Evolutionary conservation across 179 eudicot genomes (phyloP).

Genomic region (Sideroxylon spinosum): DNA sequence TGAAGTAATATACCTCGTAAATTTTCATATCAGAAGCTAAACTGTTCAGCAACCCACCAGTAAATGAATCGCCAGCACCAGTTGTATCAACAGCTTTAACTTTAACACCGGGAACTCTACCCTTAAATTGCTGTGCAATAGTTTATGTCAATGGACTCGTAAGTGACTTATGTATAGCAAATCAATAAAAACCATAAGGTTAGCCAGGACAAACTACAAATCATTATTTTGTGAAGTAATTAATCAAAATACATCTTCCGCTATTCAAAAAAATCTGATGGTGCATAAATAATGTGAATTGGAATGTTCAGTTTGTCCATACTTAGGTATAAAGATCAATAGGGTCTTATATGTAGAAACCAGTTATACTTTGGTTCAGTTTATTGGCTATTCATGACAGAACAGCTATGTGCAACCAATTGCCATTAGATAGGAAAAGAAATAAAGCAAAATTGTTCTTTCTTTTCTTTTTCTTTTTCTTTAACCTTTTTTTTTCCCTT

Average conservation of each 20-base stretch:
- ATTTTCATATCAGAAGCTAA: slow-evolving; percentile 56
- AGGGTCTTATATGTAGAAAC: neutral
- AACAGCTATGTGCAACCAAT: neutral
- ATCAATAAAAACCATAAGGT: neutral
- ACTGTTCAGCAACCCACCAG: slow-evolving; percentile 52
- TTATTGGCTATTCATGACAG: neutral
- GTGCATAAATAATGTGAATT: neutral
- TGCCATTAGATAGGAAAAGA: neutral
- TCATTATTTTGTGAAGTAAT: neutral
- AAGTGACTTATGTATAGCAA: neutral
- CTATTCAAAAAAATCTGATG: neutral
- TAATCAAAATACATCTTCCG: neutral
- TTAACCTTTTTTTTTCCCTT: too few relatives aligned
- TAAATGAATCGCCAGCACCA: slow-evolving; percentile 91
- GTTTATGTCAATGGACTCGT: neutral
- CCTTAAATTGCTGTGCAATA: slow-evolving; percentile 55
- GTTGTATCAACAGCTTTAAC: slow-evolving; percentile 72
- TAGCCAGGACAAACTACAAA: neutral
- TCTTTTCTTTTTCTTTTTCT: too few relatives aligned
- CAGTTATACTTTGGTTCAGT: neutral
- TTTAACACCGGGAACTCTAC: slow-evolving; percentile 56
- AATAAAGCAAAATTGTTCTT: neutral
- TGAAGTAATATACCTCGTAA: slow-evolving; percentile 37
- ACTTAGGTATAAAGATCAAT: neutral
- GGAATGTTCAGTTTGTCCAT: neutral